Base-by-base conservation (phyloP, 148 eudicot species). In the Pharnaceum exiguum region DNA sequence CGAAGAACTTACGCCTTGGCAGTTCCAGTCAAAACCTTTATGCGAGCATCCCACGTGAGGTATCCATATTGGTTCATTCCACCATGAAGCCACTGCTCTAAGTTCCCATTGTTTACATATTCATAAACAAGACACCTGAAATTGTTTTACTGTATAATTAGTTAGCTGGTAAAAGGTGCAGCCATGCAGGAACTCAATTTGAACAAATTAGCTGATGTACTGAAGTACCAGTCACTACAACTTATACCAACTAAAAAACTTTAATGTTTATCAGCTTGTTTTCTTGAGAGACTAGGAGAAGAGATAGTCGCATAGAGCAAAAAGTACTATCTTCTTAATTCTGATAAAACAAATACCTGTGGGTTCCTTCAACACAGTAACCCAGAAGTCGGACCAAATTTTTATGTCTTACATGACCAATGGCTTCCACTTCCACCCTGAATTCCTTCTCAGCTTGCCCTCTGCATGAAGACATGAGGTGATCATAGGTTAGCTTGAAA, bases 11-110 rank as follows among this genome's bases (percentile, higher is more conserved):
- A 90, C 97, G 93, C 97, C 69, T 84, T 91, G 9, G 97, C 97
- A 38, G 90, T 87, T 67, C 93, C 97, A 61, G 79, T 73, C 26
- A 91, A 84, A 57, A 85, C 75, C 75, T 87, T 91, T 80, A 87
- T 84, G 26, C 97, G 89, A 57, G 89, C 97, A 37, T 87, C 95
- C 97, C 97, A 90, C 40, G 95, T 90, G 59, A 90, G 97, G 64
- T 74, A 61, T 30, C 97, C 93, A 56, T 78, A 66, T 43, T 84
- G 95, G 32, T 72, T 76, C 89, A 85, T 82, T 58, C 82, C 89
- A 30, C 97, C 97, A 65, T 91, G 97, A 66, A 91, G 96, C 97
- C 96, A 91, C 37, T 91, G 96, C 69, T 90, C 97, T 48, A 90
- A 68, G 48, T 87, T 91, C 18, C 96, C 98, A 69, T 91, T 91